Percentiles rank a stretch among this genome's conserved stretches.
phyloP scores from a whole-genome alignment of 768 basidiomycete species.

The Russula emetica region DNA sequence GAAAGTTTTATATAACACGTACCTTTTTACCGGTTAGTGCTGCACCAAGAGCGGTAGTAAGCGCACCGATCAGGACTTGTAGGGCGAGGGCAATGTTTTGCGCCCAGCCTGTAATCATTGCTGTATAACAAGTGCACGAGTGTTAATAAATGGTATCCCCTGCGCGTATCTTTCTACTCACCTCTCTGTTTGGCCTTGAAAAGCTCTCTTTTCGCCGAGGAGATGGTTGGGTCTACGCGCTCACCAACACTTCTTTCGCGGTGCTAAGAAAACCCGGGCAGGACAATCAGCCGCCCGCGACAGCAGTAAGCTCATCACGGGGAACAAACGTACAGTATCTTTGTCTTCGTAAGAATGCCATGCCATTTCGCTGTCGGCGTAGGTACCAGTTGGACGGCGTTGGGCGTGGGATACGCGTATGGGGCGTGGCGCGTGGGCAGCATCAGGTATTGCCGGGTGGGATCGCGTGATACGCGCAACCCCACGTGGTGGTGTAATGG shows the following conservation, averaged over 20 bases:
- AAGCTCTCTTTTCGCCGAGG: background rate
- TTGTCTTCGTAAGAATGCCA: background rate
- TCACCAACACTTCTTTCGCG: background rate
- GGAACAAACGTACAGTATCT: background rate
- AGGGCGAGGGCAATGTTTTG: slow-evolving; percentile 32
- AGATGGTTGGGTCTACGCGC: slow-evolving; percentile 11
- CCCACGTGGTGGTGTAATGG: slow-evolving; percentile 1
- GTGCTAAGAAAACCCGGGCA: background rate
- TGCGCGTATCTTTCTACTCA: background rate
- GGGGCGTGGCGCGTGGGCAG: background rate
- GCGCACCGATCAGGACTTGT: slow-evolving; percentile 33
- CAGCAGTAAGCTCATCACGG: background rate
- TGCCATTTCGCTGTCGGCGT: background rate
- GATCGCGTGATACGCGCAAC: background rate
- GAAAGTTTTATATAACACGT: background rate
- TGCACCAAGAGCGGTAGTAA: slow-evolving; percentile 32
- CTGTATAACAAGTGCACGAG: slow-evolving; percentile 9
- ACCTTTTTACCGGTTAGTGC: slow-evolving; percentile 29
- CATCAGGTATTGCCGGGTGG: background rate
- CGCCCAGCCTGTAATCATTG: slow-evolving; percentile 17
- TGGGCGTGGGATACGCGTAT: background rate
- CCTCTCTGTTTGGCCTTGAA: background rate
- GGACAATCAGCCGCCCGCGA: background rate
- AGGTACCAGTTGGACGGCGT: background rate
- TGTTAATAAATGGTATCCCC: background rate